Evolutionary conservation across 1,284 basidiomycete species (phyloP).

Genomic region (Spongiforma sp.): DNA sequence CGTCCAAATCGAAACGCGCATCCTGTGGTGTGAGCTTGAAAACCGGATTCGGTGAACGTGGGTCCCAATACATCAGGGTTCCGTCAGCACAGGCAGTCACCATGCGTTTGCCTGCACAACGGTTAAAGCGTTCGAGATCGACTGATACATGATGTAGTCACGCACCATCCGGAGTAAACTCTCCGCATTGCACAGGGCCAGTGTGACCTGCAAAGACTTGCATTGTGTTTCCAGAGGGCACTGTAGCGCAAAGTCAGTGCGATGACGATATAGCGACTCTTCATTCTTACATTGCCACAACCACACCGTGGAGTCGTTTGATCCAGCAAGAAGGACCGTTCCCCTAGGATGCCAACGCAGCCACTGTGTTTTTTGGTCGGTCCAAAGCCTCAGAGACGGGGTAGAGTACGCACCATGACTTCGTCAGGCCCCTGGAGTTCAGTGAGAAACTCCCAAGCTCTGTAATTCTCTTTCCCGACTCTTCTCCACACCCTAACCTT

Average conservation of each 20-base stretch:
- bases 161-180: constrained; percentile 90
- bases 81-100: constrained; percentile 89
- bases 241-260: constrained; percentile 47
- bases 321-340: constrained; percentile 86
- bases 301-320: constrained; percentile 97
- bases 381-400: not conserved
- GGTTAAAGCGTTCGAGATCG: constrained; percentile 9
- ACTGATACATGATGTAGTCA: not conserved
- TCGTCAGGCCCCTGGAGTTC: constrained; percentile 95
- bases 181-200: constrained; percentile 84
- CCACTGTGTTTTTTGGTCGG: constrained; percentile 60
- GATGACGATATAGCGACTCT: not conserved
- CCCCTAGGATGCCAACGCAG: constrained; percentile 97
- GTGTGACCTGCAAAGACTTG: constrained; percentile 95
- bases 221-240: constrained; percentile 94
- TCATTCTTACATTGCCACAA: constrained; percentile 86
- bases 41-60: constrained; percentile 75
- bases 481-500: constrained; percentile 90
- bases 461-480: constrained; percentile 75
- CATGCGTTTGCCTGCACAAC: constrained; percentile 78
- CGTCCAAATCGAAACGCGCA: constrained; percentile 77
- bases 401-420: constrained; percentile 74
- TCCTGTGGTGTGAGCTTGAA: constrained; percentile 81
- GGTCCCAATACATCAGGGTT: constrained; percentile 92
- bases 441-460: constrained; percentile 91